These are phyloP conservation scores for Chloranthus sessilifolius DNA, from an alignment of 164 flowering plant genomes.

Conservation along the genomic window DNA sequence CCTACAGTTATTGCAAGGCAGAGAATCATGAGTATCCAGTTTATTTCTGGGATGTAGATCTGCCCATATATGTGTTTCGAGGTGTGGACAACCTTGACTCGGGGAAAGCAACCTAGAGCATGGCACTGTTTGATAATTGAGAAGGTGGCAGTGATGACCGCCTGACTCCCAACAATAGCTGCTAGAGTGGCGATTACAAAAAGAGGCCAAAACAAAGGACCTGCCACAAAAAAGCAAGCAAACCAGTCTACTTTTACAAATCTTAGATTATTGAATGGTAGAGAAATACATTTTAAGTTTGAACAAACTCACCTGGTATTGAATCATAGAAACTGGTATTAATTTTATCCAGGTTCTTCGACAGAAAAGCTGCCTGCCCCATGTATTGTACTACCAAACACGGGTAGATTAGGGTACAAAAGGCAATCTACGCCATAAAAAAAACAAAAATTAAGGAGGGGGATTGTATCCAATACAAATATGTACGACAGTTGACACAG, in stretches of 20 bases:
- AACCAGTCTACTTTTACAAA: too few species aligned
- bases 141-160: slow-evolving; percentile 80
- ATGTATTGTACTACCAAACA: slow-evolving; percentile 72
- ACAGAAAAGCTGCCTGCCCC: slow-evolving; percentile 91
- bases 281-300: too few species aligned
- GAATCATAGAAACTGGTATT: slow-evolving; percentile 52
- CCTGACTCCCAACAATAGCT: slow-evolving; percentile 80
- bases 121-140: slow-evolving; percentile 77
- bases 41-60: slow-evolving; percentile 87
- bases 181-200: slow-evolving; percentile 79
- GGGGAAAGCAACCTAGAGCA: slow-evolving; percentile 91
- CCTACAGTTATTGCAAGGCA: slow-evolving; percentile 70
- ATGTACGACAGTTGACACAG: too few species aligned
- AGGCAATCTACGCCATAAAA: slow-evolving; percentile 60
- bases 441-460: slow-evolving; percentile 2
- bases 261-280: slow-evolving; percentile 7
- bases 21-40: slow-evolving; percentile 81
- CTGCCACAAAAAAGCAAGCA: slow-evolving; percentile 29
- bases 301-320: slow-evolving; percentile 62
- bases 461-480: not conserved
- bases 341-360: slow-evolving; percentile 38
- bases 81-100: slow-evolving; percentile 84
- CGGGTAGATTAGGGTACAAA: slow-evolving; percentile 60
- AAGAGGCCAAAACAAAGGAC: slow-evolving; percentile 70
- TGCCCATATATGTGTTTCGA: slow-evolving; percentile 72